Conservation (phyloP, 2,329 filamentous ascomycete genomes). For the Thielaviopsis punctulata region DNA sequence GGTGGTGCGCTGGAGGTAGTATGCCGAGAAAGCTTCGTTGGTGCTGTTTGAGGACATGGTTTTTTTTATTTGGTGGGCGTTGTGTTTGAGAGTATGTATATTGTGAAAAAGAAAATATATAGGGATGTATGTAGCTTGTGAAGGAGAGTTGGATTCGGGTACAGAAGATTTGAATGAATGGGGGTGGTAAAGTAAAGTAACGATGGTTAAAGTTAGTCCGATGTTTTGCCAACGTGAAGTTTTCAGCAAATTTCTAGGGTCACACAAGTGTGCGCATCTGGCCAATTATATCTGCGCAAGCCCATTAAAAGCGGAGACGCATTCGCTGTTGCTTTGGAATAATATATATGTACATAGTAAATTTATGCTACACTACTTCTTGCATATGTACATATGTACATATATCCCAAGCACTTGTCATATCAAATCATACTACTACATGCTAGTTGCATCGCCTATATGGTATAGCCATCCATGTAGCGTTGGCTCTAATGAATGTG, state of each 20-base stretch:
- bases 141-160: background rate
- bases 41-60: constrained; percentile 1
- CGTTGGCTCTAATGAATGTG: no score
- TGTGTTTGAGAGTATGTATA: background rate
- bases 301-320: background rate
- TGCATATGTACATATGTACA: no score
- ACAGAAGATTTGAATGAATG: background rate
- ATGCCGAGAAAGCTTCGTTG: constrained; percentile 35
- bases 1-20: constrained; percentile 53
- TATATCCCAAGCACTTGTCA: no score
- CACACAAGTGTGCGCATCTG: background rate
- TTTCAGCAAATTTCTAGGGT: constrained; percentile 4
- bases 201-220: background rate
- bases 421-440: no score
- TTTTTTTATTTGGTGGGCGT: background rate
- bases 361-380: no score
- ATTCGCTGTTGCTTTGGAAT: background rate
- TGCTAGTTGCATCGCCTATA: no score
- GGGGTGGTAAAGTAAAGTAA: background rate
- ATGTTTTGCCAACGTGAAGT: background rate
- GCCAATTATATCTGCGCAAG: background rate
- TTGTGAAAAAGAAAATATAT: no score
- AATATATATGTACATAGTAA: no score
- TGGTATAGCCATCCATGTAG: no score
- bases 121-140: background rate